Conservation (phyloP, 2,329 filamentous ascomycete species). For the Penicillium sp. region DNA sequence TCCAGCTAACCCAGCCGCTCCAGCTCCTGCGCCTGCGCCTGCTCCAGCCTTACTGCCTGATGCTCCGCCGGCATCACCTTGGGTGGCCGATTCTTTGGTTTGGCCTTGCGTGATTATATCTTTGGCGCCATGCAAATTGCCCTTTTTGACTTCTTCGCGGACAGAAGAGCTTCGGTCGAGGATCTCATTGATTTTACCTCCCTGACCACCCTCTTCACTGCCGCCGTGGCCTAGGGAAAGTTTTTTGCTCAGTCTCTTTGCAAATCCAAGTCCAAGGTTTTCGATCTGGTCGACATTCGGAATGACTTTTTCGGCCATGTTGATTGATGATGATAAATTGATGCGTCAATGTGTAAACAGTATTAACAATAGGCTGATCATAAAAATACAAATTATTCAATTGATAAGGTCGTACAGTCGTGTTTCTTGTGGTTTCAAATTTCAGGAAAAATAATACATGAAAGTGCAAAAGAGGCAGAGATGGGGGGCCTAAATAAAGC, state of each 20-base stretch:
- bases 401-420: slow-evolving; percentile 19
- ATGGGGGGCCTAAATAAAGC: slow-evolving; percentile 14
- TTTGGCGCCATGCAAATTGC: slow-evolving; percentile 10
- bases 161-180: slow-evolving; percentile 6
- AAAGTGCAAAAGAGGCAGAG: neutral
- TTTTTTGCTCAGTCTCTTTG: slow-evolving; percentile 19
- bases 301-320: slow-evolving; percentile 15
- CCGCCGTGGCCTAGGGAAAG: slow-evolving; percentile 10
- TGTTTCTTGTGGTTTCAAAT: slow-evolving; percentile 14
- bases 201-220: slow-evolving; percentile 8
- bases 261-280: slow-evolving; percentile 18
- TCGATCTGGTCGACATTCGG: slow-evolving; percentile 13
- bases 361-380: slow-evolving; percentile 3
- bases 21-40: no score
- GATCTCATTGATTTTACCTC: slow-evolving; percentile 1
- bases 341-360: neutral
- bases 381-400: slow-evolving; percentile 10
- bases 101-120: slow-evolving; percentile 14
- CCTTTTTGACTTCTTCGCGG: slow-evolving; percentile 13
- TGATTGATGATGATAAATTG: slow-evolving; percentile 6
- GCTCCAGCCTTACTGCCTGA: neutral
- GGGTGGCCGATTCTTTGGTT: neutral
- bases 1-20: no score
- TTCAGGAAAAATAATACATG: neutral
- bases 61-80: slow-evolving; percentile 8